Conservation (phyloP, 2,329 filamentous ascomycete species). For the Monosporascus sp. region DNA sequence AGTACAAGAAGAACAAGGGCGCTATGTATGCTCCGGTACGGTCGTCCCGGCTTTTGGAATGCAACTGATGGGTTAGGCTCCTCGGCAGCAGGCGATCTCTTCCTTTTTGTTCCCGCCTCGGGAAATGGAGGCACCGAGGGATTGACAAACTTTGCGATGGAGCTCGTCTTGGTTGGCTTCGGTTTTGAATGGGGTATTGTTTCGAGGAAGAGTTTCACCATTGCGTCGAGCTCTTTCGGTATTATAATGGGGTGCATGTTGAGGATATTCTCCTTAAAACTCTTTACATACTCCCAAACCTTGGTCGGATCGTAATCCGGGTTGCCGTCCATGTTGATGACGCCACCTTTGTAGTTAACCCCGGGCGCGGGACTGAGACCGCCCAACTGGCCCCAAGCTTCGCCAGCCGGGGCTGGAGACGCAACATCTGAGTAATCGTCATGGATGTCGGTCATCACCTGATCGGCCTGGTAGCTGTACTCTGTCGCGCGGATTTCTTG, state of each 20-base stretch:
- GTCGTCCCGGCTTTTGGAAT: conserved; percentile 42
- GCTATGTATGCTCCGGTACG: conserved; percentile 66
- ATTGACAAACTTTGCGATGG: conserved; percentile 27
- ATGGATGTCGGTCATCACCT: conserved; percentile 30
- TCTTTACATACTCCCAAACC: conserved; percentile 49
- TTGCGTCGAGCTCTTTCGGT: conserved; percentile 45
- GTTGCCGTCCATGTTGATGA: conserved; percentile 39
- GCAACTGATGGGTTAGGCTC: conserved; percentile 20
- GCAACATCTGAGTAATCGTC: conserved; percentile 45
- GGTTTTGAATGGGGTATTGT: conserved; percentile 32
- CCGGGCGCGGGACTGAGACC: conserved; percentile 39
- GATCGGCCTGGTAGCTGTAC: conserved; percentile 33
- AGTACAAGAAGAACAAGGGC: conserved; percentile 78
- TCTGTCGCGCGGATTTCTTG: conserved; percentile 50
- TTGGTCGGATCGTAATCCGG: conserved; percentile 48
- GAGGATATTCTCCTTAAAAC: conserved; percentile 56
- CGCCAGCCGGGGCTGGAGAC: conserved; percentile 49
- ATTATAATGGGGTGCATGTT: conserved; percentile 62
- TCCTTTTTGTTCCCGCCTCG: conserved; percentile 43
- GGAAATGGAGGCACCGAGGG: conserved; percentile 17
- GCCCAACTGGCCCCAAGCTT: conserved; percentile 55
- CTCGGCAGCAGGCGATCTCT: conserved; percentile 42
- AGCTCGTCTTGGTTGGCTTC: conserved; percentile 13
- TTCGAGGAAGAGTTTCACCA: conserved; percentile 49
- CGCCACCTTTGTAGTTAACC: conserved; percentile 32